A percentile compares a stretch with the other conserved stretches of the same genome.
These are phyloP conservation scores for Penicillium fuscoglaucum DNA, from an alignment of 2,329 filamentous ascomycete species.

Conservation along the genomic window DNA sequence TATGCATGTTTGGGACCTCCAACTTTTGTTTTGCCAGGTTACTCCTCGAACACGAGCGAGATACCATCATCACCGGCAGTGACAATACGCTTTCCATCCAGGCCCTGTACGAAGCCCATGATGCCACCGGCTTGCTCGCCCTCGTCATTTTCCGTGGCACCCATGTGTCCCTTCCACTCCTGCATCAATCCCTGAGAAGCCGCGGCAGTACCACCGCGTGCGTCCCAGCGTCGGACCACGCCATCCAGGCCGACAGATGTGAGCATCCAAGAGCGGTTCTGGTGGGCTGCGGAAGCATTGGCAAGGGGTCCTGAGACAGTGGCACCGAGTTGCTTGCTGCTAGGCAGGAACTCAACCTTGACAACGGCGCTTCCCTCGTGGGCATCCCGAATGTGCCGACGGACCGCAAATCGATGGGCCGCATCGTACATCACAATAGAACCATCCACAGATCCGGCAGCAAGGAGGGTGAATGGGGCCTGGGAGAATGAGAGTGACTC, in stretches of 20 bases:
- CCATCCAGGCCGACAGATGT: slow-evolving; percentile 93
- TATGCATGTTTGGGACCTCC: slow-evolving; percentile 1
- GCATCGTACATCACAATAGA: slow-evolving; percentile 84
- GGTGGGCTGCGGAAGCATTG: slow-evolving; percentile 26
- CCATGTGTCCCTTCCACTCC: slow-evolving; percentile 83
- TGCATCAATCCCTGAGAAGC: slow-evolving; percentile 70
- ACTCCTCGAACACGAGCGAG: slow-evolving; percentile 49
- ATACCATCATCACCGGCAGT: slow-evolving; percentile 84
- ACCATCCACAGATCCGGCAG: slow-evolving; percentile 64
- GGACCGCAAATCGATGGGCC: slow-evolving; percentile 80
- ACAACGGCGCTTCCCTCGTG: slow-evolving; percentile 90
- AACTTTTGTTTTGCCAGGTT: slow-evolving; percentile 9
- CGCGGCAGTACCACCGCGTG: slow-evolving; percentile 65
- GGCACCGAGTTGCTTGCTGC: slow-evolving; percentile 39
- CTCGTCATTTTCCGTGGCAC: slow-evolving; percentile 50
- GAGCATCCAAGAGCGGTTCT: slow-evolving; percentile 64
- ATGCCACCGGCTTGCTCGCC: slow-evolving; percentile 82
- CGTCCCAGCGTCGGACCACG: slow-evolving; percentile 85
- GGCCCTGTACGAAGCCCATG: slow-evolving; percentile 81
- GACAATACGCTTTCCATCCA: slow-evolving; percentile 71
- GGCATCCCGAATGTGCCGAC: slow-evolving; percentile 75
- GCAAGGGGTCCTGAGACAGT: slow-evolving; percentile 28
- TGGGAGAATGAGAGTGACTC: slow-evolving; percentile 70
- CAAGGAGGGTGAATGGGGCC: slow-evolving; percentile 61
- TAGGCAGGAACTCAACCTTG: slow-evolving; percentile 79